Conservation (phyloP, 495 filamentous ascomycete species). For the Massariosphaeria phaeospora region DNA sequence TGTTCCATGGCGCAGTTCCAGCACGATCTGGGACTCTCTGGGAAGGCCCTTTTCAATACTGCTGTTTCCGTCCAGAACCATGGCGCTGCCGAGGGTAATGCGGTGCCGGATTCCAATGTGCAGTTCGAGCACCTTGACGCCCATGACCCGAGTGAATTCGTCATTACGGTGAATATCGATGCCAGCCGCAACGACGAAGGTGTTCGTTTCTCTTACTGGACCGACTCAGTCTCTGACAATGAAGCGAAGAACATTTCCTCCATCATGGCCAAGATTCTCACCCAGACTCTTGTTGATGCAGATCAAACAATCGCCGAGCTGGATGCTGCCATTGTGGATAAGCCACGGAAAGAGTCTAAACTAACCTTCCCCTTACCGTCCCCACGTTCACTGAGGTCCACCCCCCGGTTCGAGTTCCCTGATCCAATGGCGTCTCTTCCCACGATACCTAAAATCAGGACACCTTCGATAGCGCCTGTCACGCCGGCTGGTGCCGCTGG, state of each 20-base stretch:
- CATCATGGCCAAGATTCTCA: slow-evolving; percentile 18
- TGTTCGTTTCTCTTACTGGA: slow-evolving; percentile 29
- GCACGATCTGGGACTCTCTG: slow-evolving; percentile 28
- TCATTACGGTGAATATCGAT: slow-evolving; percentile 31
- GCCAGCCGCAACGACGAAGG: slow-evolving; percentile 26
- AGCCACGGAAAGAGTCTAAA: neutral
- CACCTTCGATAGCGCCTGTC: neutral
- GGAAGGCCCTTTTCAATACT: slow-evolving; percentile 33
- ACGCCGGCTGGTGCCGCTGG: neutral
- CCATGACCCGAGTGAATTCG: slow-evolving; percentile 31
- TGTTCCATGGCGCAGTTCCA: slow-evolving; percentile 32
- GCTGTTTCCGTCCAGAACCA: slow-evolving; percentile 30
- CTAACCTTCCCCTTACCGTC: neutral
- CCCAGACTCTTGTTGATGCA: slow-evolving; percentile 9
- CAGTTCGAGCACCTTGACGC: slow-evolving; percentile 25
- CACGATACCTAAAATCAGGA: slow-evolving; percentile 2
- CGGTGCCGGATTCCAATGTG: neutral
- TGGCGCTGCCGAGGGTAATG: slow-evolving; percentile 5
- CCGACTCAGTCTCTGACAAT: slow-evolving; percentile 24
- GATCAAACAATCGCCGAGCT: slow-evolving; percentile 20
- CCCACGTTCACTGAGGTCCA: neutral
- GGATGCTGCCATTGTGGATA: slow-evolving; percentile 17
- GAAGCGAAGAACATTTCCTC: slow-evolving; percentile 17
- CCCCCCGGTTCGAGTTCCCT: neutral
- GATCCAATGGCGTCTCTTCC: slow-evolving; percentile 4